Percentiles rank a stretch among this genome's conserved stretches.
Conservation (phyloP, 768 basidiomycete genomes). For the Psilocybe subaeruginosa region DNA sequence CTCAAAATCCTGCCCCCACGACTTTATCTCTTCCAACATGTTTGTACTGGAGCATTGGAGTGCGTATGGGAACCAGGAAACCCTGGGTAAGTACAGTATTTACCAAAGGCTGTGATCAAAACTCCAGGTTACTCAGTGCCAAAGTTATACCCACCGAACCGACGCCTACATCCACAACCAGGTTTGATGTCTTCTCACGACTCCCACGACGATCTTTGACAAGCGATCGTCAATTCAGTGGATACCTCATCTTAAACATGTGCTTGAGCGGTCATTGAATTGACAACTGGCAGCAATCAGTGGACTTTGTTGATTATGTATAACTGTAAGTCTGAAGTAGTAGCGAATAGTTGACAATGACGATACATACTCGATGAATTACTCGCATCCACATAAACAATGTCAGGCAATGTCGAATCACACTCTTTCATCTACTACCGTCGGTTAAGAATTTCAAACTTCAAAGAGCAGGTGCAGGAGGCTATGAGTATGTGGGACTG, state of each 20-base stretch:
- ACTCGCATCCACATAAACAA: not conserved
- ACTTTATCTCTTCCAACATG: no score
- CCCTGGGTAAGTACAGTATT: not conserved
- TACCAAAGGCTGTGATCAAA: not conserved
- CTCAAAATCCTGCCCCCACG: no score
- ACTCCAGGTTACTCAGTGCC: constrained; percentile 4
- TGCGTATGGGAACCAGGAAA: not conserved
- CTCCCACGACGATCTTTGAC: not conserved
- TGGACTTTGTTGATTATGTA: not conserved
- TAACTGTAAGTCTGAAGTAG: not conserved
- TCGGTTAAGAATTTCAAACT: not conserved
- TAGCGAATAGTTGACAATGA: no score
- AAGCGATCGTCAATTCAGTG: not conserved
- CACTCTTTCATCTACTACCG: not conserved
- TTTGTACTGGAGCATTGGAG: no score
- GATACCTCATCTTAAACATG: not conserved
- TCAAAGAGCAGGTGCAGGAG: no score
- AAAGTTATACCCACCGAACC: not conserved
- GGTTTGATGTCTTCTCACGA: not conserved
- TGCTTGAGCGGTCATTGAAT: not conserved
- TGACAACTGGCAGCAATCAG: not conserved
- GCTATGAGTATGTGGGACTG: not conserved
- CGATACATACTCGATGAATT: not conserved
- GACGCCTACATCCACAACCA: constrained; percentile 1
- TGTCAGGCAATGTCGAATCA: no score